Evolutionary conservation across 192 early-diverging fungal genomes (phyloP), one percentile per base, ranked within the genome.

Genomic region (Coemansia sp.): DNA sequence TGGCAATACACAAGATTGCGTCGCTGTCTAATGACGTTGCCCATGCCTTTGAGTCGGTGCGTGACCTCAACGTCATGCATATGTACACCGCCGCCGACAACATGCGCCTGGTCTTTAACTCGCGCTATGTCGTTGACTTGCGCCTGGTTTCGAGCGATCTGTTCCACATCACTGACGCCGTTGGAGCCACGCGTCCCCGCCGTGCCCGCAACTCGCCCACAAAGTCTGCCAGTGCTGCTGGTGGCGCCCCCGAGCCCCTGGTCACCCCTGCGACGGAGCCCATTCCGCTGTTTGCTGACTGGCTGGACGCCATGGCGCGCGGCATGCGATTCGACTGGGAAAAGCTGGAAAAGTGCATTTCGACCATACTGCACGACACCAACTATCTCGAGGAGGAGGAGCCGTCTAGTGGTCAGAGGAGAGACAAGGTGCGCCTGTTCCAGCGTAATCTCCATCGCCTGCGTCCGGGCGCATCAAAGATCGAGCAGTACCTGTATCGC

Each of bases 61-160:
- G 68, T 8, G 81, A 69, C 0, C 67, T 83, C 50, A 53, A 78
- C 33, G 74, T 83, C 33, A 73, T 75, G 81, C 76, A 75, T 38
- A 83, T 83, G 81, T 83, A 83, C 61, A 83, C 81, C 4, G 76
- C 81, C 5, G 70, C 73, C 10, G 81, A 83, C 55, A 83, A 78
- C 50, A 74, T 83, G 38, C 72, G 81, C 0, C 64, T 83, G 29
- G 81, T 83, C 57, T 83, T 83, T 50, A 83, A 83, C 29, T 78
- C 76, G 68, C 76, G 73, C 18, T 83, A 75, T 33, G 73, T 78
- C 3, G 70, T 83, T 10, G 81, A 83, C 34, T 3, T 83, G 76
- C 72, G 76, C n/a, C 65, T 83, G 27, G 81, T 83, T 12, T 58
- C 73, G 3, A 64, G 34, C 61, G 81, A 83, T 31, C 41, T 73